Evolutionary conservation across 148 eudicot species (phyloP).

Genomic region (Arctostaphylos glauca): DNA sequence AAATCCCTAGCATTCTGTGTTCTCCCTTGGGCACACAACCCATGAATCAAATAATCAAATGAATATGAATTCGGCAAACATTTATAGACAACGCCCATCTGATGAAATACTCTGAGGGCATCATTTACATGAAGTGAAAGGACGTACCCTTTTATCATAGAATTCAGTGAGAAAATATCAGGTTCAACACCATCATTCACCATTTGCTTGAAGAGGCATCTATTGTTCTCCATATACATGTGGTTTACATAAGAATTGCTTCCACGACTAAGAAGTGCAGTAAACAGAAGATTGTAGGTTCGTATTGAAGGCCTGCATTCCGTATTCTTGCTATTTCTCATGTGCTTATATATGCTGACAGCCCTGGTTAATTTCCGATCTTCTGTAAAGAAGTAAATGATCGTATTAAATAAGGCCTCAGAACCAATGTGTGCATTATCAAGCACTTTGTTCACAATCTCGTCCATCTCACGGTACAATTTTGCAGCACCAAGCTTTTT

Average conservation of each 20-base stretch:
- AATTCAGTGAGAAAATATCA: conserved; percentile 64
- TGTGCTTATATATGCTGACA: conserved; percentile 60
- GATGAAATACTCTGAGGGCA: conserved; percentile 86
- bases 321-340: conserved; percentile 46
- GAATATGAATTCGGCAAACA: conserved; percentile 62
- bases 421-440: conserved; percentile 60
- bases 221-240: conserved; percentile 71
- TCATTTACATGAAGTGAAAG: conserved; percentile 81
- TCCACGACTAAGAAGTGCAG: conserved; percentile 66
- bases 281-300: conserved; percentile 73
- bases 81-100: conserved; percentile 69
- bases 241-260: conserved; percentile 64
- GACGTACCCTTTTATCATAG: conserved; percentile 86
- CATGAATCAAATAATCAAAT: conserved; percentile 75
- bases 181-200: conserved; percentile 74
- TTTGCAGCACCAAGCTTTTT: conserved; percentile 72
- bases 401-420: conserved; percentile 63
- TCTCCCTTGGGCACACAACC: conserved; percentile 79
- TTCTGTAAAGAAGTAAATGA: conserved; percentile 69
- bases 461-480: conserved; percentile 77
- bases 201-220: conserved; percentile 76
- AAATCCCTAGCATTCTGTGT: conserved; percentile 71
- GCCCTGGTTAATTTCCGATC: conserved; percentile 73
- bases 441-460: conserved; percentile 62
- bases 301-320: conserved; percentile 63